A percentile compares a stretch with the other conserved stretches of the same genome.
These are phyloP conservation scores for Sutorius eximius DNA, from an alignment of 1,284 basidiomycete species.

Conservation along the genomic window DNA sequence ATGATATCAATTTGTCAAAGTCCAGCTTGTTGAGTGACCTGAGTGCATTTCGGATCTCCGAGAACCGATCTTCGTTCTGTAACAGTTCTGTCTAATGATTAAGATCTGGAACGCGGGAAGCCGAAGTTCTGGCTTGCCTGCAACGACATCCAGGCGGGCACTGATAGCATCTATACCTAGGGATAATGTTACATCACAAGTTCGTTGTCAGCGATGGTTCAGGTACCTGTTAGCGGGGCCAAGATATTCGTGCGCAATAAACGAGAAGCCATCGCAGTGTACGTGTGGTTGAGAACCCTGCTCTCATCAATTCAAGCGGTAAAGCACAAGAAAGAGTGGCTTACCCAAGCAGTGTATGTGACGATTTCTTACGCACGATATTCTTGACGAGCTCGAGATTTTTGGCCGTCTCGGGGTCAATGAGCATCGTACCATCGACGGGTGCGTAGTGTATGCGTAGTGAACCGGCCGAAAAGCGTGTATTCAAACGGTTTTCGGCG, in stretches of 20 bases:
- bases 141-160: constrained; percentile 80
- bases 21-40: constrained; percentile 77
- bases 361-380: constrained; percentile 59
- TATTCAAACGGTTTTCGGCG: constrained; percentile 64
- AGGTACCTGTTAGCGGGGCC: constrained; percentile 74
- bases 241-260: constrained; percentile 80
- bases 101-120: not conserved
- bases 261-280: constrained; percentile 84
- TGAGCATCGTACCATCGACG: constrained; percentile 88
- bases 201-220: not conserved
- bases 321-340: constrained; percentile 11
- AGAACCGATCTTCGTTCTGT: constrained; percentile 73
- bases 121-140: constrained; percentile 48
- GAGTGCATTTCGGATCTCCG: constrained; percentile 65
- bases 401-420: constrained; percentile 83
- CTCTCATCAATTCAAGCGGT: not conserved
- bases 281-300: constrained; percentile 76
- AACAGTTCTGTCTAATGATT: constrained; percentile 61
- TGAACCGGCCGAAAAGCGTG: constrained; percentile 67
- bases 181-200: not conserved
- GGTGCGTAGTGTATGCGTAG: constrained; percentile 80
- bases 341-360: constrained; percentile 75
- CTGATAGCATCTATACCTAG: constrained; percentile 58
- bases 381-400: constrained; percentile 89
- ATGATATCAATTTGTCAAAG: constrained; percentile 82